A percentile compares a stretch with the other conserved stretches of the same genome.
phyloP scores from a whole-genome alignment of 2,329 filamentous ascomycete species.

The Scorias spongiosa region DNA sequence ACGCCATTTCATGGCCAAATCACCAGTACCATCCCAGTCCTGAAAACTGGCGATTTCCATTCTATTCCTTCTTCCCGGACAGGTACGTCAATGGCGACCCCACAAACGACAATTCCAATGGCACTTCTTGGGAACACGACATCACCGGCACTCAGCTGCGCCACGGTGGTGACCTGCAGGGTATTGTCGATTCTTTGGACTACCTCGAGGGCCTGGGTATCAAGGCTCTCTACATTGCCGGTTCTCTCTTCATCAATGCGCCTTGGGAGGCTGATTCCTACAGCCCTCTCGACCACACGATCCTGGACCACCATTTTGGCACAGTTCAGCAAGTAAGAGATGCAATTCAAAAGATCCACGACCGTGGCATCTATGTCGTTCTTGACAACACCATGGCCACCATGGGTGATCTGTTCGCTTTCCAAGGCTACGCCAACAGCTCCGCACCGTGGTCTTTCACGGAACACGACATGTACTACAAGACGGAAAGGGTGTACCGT shows the following conservation, averaged over 20 bases:
- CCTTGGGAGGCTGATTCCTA: conserved; percentile 51
- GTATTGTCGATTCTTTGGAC: conserved; percentile 44
- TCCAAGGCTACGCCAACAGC: conserved; percentile 43
- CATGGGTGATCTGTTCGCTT: conserved; percentile 48
- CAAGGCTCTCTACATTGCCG: conserved; percentile 46
- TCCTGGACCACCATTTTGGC: conserved; percentile 48
- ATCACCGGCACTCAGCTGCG: conserved; percentile 45
- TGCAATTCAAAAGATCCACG: conserved; percentile 45
- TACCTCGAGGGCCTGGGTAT: conserved; percentile 51
- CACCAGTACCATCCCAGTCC: conserved; percentile 41
- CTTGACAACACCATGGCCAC: conserved; percentile 52
- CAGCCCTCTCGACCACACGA: conserved; percentile 40
- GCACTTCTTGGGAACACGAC: conserved; percentile 46
- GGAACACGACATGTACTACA: conserved; percentile 46
- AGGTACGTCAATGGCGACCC: conserved; percentile 51
- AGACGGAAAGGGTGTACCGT: conserved; percentile 36
- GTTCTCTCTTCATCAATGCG: conserved; percentile 48
- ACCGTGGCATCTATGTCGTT: conserved; percentile 48
- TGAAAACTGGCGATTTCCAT: conserved; percentile 48
- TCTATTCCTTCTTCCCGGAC: conserved; percentile 51
- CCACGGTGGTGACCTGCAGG: conserved; percentile 45
- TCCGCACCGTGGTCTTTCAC: conserved; percentile 39
- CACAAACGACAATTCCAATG: conserved; percentile 47
- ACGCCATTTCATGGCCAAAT: conserved; percentile 40
- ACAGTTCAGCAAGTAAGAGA: conserved; percentile 42